Evolutionary conservation across 768 basidiomycete genomes (phyloP), one percentile per base, ranked within the genome.

Genomic region (Phallus indusiatus): DNA sequence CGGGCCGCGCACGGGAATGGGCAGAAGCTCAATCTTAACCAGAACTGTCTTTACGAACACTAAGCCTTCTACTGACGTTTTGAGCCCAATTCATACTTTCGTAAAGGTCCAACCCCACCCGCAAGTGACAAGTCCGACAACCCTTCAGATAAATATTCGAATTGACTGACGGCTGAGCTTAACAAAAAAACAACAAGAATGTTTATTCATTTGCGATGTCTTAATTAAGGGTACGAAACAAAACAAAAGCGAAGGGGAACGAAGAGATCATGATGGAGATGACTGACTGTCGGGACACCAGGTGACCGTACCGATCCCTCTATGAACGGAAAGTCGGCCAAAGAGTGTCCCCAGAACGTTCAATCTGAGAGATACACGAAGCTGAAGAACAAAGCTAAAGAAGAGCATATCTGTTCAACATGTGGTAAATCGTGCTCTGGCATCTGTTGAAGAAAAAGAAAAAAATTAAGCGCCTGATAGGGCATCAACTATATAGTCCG

Each of bases 391-490:
- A 35, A 48, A 52, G 10, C 35, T 35, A 22, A 51, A n/a, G 52
- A 51, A n/a, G 52, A 20, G 18, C 11, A 48, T 53, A 47, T 51
- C 50, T 51, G 57, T 34, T 48, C 52, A 59, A 52, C 57, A 59
- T 59, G 57, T 59, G 57, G 57, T 59, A 59, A 59, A 52, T 51
- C 57, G 57, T 36, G 49, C 52, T 59, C 57, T 59, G 57, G 1
- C 57, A 59, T 59, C 57, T 59, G 57, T 59, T 59, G 33, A 51
- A 36, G 48, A 59, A 20, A 54, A 42, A 42, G 9, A 10, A n/a
- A 42, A 42, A 35, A 34, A 51, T 14, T 51, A 34, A 48, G 36
- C 57, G 57, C 57, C 21, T 17, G 33, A 12, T 35, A 33, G 12
- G 14, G n/a, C 18, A 50, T 20, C 28, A 28, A 28, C 12, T 50